These are phyloP conservation scores for Gaeumannomyces tritici DNA, from an alignment of 2,329 filamentous ascomycete species.

Conservation along the genomic window DNA sequence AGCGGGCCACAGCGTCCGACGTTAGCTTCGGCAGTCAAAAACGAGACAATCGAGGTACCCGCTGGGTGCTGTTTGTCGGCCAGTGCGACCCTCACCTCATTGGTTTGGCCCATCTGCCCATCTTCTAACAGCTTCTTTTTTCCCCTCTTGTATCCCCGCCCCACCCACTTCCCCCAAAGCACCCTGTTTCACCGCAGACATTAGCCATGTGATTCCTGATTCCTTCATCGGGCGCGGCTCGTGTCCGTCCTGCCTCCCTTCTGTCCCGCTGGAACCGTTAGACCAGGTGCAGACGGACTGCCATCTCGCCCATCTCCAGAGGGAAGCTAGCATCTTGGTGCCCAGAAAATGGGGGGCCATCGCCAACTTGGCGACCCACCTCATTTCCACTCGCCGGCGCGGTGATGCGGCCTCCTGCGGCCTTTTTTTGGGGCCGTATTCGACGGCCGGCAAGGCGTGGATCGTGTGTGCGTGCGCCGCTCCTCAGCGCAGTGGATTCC, in stretches of 20 bases:
- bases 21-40: too few species aligned
- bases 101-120: too few species aligned
- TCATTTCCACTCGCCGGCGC: background rate
- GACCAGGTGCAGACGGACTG: background rate
- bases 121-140: too few species aligned
- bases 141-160: too few species aligned
- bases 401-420: background rate
- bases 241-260: too few species aligned
- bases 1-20: too few species aligned
- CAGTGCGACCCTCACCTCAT: background rate
- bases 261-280: too few species aligned
- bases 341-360: background rate
- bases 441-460: background rate
- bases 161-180: too few species aligned
- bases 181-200: background rate
- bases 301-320: background rate
- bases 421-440: background rate
- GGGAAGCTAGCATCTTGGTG: background rate
- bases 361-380: background rate
- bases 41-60: too few species aligned
- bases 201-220: background rate
- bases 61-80: too few species aligned
- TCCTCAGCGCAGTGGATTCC: background rate
- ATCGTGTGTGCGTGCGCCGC: background rate
- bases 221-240: background rate